Conservation (phyloP, 352 stramenopile genomes). For the Thraustotheca clavata region DNA sequence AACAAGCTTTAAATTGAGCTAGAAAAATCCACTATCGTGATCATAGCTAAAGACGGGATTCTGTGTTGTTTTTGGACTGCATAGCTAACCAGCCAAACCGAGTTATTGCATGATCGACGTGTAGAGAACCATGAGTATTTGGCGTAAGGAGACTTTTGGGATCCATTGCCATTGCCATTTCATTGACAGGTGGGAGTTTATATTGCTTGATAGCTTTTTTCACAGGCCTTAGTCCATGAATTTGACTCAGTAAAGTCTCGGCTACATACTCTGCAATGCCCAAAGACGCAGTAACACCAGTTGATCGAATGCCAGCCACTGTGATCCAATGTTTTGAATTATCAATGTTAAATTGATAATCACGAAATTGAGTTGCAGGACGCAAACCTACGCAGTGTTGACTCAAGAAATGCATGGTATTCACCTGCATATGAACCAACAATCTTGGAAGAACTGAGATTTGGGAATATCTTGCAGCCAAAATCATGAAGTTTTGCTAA, state of each 20-base stretch:
- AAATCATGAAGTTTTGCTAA: constrained; percentile 26
- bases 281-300: constrained; percentile 44
- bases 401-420: background rate
- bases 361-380: constrained; percentile 39
- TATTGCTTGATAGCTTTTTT: background rate
- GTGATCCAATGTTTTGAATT: constrained; percentile 4
- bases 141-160: background rate
- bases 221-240: background rate
- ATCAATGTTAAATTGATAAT: constrained; percentile 49
- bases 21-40: too few relatives aligned
- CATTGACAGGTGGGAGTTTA: background rate
- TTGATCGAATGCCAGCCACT: constrained; percentile 37
- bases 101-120: background rate
- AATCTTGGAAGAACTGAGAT: constrained; percentile 24
- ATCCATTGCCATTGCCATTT: background rate
- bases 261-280: constrained; percentile 36
- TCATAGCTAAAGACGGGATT: too few relatives aligned
- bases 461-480: constrained; percentile 26
- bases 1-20: too few relatives aligned
- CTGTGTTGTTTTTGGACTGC: too few relatives aligned
- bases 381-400: constrained; percentile 35
- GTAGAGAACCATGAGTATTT: background rate
- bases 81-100: background rate
- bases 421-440: constrained; percentile 35
- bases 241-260: background rate